These are phyloP conservation scores for Silene coronaria DNA, from an alignment of 179 eudicot genomes.

Conservation along the genomic window DNA sequence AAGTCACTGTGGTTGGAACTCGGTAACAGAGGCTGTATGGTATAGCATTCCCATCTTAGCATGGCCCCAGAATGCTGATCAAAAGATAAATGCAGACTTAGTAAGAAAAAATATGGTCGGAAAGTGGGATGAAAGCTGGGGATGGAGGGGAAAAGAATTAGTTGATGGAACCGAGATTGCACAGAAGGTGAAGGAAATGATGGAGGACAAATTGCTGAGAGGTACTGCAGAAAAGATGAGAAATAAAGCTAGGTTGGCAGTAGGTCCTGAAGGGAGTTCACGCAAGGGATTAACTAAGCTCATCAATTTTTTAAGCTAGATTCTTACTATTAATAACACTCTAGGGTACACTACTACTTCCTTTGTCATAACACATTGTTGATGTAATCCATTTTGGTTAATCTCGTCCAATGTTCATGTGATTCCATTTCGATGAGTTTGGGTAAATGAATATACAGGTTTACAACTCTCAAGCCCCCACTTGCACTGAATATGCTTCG, in stretches of 20 bases:
- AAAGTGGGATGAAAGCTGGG: constrained; percentile 38
- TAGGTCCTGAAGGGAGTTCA: constrained; percentile 34
- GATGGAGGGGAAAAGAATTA: constrained; percentile 41
- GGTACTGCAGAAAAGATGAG: constrained; percentile 24
- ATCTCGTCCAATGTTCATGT: no score
- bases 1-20: constrained; percentile 47
- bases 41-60: constrained; percentile 39
- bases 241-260: constrained; percentile 29
- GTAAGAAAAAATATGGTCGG: constrained; percentile 33
- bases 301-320: constrained; percentile 12
- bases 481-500: no score
- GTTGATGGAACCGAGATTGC: constrained; percentile 40
- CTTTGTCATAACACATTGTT: neutral
- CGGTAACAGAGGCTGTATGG: constrained; percentile 35
- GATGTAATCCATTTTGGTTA: no score
- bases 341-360: neutral
- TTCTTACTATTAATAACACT: neutral
- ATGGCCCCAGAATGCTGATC: constrained; percentile 52
- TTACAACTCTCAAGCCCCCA: no score
- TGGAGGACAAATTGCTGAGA: constrained; percentile 31
- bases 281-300: constrained; percentile 14
- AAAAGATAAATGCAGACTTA: constrained; percentile 41
- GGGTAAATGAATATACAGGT: no score
- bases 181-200: constrained; percentile 30
- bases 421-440: no score